These are phyloP conservation scores for Claviceps capensis DNA, from an alignment of 2,329 filamentous ascomycete genomes.

Conservation along the genomic window DNA sequence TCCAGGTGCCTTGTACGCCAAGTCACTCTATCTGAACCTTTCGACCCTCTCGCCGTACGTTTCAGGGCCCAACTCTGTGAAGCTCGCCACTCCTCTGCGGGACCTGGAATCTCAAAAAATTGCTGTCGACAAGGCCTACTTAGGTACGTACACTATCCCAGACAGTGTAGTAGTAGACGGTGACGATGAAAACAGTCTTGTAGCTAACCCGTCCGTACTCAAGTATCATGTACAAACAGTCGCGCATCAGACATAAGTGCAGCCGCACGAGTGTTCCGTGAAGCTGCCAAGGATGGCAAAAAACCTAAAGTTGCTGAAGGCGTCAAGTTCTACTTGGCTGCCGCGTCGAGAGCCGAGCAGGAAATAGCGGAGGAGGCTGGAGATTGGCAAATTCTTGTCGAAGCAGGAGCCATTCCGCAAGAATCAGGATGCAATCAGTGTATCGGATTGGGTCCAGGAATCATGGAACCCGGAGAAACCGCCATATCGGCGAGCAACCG, in stretches of 20 bases:
- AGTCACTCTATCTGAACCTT: constrained; percentile 68
- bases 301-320: constrained; percentile 58
- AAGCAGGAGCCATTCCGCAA: constrained; percentile 18
- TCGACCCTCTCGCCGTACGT: constrained; percentile 75
- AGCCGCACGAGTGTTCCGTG: background rate
- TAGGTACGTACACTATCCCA: background rate
- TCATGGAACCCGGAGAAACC: constrained; percentile 74
- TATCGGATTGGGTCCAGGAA: constrained; percentile 67
- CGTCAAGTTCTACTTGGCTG: constrained; percentile 78
- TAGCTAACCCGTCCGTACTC: background rate
- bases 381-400: constrained; percentile 60
- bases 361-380: constrained; percentile 60
- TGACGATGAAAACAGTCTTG: background rate
- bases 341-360: constrained; percentile 68
- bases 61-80: constrained; percentile 81
- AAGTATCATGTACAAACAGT: constrained; percentile 1
- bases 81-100: background rate
- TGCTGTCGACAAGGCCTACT: background rate
- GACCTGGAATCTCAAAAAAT: background rate
- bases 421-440: constrained; percentile 48
- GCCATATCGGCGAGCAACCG: constrained; percentile 82
- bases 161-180: no score
- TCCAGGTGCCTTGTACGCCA: constrained; percentile 66
- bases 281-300: constrained; percentile 36
- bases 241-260: background rate